Evolutionary conservation across 2,329 filamentous ascomycete species (phyloP), one percentile per base, ranked within the genome.

Genomic region (Pyricularia pennisetigena): DNA sequence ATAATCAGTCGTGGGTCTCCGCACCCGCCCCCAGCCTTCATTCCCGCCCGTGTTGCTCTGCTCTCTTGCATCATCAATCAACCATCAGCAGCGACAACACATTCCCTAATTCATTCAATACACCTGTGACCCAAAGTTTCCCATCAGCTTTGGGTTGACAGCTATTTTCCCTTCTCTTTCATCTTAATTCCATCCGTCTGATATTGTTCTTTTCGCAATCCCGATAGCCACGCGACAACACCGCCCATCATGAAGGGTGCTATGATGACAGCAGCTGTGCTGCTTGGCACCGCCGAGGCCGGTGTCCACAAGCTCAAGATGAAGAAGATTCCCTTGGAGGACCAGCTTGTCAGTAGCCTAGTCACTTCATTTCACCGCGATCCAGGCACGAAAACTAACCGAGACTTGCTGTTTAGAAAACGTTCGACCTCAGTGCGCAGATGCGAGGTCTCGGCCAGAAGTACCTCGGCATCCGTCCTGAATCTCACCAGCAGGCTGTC

Each of bases 261-360:
- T 81, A 83, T 93, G 76, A 80, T 97, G 77, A 84, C 93, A 79
- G 90, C 92, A 82, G 88, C 89, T 76, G 85, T 89, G 83, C 88
- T 96, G 85, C 85, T 94, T 76, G 91, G 91, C 83, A 88, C 90
- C 78, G 91, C 91, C 78, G 86, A 91, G 78, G 94, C 93, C 74
- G 93, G 89, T 76, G 85, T 97, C 73, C 93, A 98, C 88, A 96
- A 93, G 86, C 90, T 97, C 87, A 95, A 96, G 86, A 90, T 99
- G 76, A 91, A 97, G 87, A 99, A 99, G 90, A 83, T 98, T 71
- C 90, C 95, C 73, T 84, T 99, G 69, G 86, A 89, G 66, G 92
- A 98, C 79, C 95, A 98, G 84, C 87, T 99, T 76, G 94, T 97
- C 83, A 78, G 91, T 84, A 20, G 24, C 26, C 35, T 26, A 28